These are phyloP conservation scores for Gyromitra esculenta DNA, from an alignment of 2,329 filamentous ascomycete species.

Conservation along the genomic window DNA sequence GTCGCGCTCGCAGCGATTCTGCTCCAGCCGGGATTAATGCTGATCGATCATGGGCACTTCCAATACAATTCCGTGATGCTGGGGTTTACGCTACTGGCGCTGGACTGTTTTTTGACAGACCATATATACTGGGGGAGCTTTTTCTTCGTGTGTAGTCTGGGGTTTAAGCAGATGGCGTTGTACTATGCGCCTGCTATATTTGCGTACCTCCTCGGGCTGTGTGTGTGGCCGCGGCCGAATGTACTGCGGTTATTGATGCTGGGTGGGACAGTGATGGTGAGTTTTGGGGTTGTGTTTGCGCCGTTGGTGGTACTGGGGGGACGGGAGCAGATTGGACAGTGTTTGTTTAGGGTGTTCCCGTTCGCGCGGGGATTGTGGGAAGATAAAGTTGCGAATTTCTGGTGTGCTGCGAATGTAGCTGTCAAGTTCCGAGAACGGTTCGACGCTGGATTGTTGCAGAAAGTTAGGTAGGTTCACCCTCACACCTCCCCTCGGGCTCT, in stretches of 20 bases:
- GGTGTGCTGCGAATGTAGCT: conserved; percentile 90
- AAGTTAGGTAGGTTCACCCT: conserved; percentile 47
- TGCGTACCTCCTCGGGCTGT: conserved; percentile 86
- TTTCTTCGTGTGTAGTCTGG: conserved; percentile 92
- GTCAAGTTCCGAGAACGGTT: conserved; percentile 81
- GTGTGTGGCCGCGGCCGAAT: conserved; percentile 66
- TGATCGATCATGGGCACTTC: conserved; percentile 95
- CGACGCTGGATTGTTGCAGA: conserved; percentile 75
- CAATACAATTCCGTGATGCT: conserved; percentile 99
- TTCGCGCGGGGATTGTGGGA: conserved; percentile 96
- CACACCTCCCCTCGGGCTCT: neutral
- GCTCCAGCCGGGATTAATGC: conserved; percentile 87
- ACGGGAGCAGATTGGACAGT: conserved; percentile 80
- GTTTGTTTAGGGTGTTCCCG: conserved; percentile 91
- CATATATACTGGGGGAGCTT: conserved; percentile 87
- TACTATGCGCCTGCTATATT: conserved; percentile 97
- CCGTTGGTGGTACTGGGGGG: conserved; percentile 71
- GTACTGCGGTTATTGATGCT: conserved; percentile 75
- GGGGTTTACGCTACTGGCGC: conserved; percentile 82
- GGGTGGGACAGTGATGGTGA: conserved; percentile 75
- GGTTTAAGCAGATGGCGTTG: conserved; percentile 99
- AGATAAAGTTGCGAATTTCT: conserved; percentile 98
- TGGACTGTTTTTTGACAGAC: conserved; percentile 88
- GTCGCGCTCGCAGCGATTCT: conserved; percentile 89
- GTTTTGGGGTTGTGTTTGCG: conserved; percentile 71